Conservation (phyloP, 805 yeast species). For the Pichia gijzeniarum region DNA sequence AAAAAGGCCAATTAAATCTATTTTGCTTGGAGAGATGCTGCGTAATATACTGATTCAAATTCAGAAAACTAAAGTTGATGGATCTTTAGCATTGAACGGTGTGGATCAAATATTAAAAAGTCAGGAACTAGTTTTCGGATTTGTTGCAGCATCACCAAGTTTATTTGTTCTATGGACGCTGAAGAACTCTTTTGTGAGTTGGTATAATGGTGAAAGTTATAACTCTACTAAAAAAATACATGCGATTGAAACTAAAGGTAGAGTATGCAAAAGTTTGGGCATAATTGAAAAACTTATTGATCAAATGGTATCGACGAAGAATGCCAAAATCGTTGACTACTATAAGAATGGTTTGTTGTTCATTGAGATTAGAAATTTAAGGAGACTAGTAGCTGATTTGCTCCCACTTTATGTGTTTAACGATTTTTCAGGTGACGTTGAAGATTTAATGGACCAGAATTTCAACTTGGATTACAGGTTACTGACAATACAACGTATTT, state of each 20-base stretch:
- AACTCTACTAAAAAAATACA: background rate
- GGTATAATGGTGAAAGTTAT: conserved; percentile 10
- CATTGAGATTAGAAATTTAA: conserved; percentile 58
- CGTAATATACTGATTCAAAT: conserved; percentile 80
- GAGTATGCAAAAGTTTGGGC: conserved; percentile 11
- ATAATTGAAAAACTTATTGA: conserved; percentile 19
- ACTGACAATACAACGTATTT: conserved; percentile 48
- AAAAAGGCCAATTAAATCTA: conserved; percentile 56
- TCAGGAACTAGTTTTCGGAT: conserved; percentile 90
- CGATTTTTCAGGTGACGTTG: conserved; percentile 61
- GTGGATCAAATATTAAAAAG: conserved; percentile 84
- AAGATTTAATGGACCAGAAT: conserved; percentile 44
- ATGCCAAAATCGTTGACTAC: conserved; percentile 18
- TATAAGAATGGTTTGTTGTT: conserved; percentile 53
- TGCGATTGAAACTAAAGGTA: background rate
- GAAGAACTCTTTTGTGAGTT: conserved; percentile 23
- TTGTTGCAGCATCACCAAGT: conserved; percentile 85
- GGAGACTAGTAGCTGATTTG: conserved; percentile 40
- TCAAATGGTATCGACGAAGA: conserved; percentile 13
- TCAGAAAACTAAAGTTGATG: conserved; percentile 96
- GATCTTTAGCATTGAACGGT: conserved; percentile 82
- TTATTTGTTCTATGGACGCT: conserved; percentile 48
- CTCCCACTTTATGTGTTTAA: conserved; percentile 43
- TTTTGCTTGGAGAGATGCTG: conserved; percentile 62
- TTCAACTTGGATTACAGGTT: conserved; percentile 35